phyloP scores from a whole-genome alignment of 2,329 filamentous ascomycete species.

The Diaporthe vaccinii region DNA sequence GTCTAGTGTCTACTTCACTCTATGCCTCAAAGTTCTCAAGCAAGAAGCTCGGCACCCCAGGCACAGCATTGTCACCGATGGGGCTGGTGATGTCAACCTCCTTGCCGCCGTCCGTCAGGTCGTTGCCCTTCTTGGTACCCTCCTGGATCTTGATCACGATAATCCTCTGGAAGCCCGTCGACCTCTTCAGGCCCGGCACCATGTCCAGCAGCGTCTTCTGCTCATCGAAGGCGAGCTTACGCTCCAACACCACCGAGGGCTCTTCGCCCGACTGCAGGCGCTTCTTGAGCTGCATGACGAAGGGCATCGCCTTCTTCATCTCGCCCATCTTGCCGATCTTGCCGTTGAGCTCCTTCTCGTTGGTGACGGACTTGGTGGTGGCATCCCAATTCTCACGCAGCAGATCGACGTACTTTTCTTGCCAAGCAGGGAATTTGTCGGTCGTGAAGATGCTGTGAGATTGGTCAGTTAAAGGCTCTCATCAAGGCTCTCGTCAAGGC shows the following conservation, averaged over 20 bases:
- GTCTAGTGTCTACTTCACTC: background rate
- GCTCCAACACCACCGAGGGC: slow-evolving; percentile 78
- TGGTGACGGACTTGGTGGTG: slow-evolving; percentile 67
- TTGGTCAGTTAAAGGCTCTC: slow-evolving; percentile 5
- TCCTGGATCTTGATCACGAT: slow-evolving; percentile 81
- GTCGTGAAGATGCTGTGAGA: slow-evolving; percentile 77
- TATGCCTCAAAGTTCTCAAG: slow-evolving; percentile 82
- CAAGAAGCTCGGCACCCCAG: slow-evolving; percentile 84
- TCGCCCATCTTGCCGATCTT: slow-evolving; percentile 86
- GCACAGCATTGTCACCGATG: slow-evolving; percentile 80
- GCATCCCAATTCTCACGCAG: slow-evolving; percentile 79
- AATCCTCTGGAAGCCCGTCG: slow-evolving; percentile 72
- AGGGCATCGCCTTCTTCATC: slow-evolving; percentile 99
- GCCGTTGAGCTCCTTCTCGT: slow-evolving; percentile 86
- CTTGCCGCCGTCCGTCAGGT: slow-evolving; percentile 62
- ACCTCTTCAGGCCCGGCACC: slow-evolving; percentile 82
- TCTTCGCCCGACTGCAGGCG: slow-evolving; percentile 80
- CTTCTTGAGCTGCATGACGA: slow-evolving; percentile 89
- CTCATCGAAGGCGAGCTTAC: slow-evolving; percentile 91
- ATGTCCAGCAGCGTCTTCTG: slow-evolving; percentile 81
- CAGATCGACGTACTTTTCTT: slow-evolving; percentile 88
- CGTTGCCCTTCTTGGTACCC: slow-evolving; percentile 74
- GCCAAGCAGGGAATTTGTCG: slow-evolving; percentile 87
- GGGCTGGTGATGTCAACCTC: slow-evolving; percentile 71
- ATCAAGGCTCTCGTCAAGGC: too few relatives aligned